These are phyloP conservation scores for Sclerotinia spermophila DNA, from an alignment of 2,329 filamentous ascomycete genomes.

Conservation along the genomic window DNA sequence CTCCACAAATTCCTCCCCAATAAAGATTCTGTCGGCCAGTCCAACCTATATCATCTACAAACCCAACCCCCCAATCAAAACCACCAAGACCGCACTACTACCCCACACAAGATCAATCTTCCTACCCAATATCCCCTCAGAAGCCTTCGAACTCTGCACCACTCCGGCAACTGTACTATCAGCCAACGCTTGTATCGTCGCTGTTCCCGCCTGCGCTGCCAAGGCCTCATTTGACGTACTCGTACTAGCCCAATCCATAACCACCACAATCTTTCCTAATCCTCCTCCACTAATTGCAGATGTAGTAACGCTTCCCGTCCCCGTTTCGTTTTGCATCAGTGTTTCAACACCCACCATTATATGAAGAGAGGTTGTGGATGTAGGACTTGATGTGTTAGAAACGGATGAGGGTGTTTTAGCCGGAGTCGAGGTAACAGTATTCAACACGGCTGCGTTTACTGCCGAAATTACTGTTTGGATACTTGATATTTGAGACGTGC, in stretches of 20 bases:
- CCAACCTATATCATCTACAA: background rate
- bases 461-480: background rate
- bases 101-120: background rate
- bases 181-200: background rate
- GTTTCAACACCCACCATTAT: background rate
- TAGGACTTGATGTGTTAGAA: background rate
- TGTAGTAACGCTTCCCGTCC: background rate
- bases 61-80: background rate
- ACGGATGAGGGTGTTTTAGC: background rate
- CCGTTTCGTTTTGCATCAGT: background rate
- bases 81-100: background rate
- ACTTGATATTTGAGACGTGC: background rate
- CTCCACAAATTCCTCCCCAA: background rate
- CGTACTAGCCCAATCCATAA: slow-evolving; percentile 11
- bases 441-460: background rate
- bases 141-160: background rate
- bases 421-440: background rate
- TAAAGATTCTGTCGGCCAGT: background rate
- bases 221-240: background rate
- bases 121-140: too few relatives aligned
- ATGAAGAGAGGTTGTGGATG: background rate
- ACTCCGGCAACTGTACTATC: background rate
- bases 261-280: background rate
- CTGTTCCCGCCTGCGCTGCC: background rate
- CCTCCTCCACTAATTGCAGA: background rate